Percentiles rank a stretch among this genome's conserved stretches.
These are phyloP conservation scores for Fusarium beomiforme DNA, from an alignment of 2,329 filamentous ascomycete species.

Conservation along the genomic window DNA sequence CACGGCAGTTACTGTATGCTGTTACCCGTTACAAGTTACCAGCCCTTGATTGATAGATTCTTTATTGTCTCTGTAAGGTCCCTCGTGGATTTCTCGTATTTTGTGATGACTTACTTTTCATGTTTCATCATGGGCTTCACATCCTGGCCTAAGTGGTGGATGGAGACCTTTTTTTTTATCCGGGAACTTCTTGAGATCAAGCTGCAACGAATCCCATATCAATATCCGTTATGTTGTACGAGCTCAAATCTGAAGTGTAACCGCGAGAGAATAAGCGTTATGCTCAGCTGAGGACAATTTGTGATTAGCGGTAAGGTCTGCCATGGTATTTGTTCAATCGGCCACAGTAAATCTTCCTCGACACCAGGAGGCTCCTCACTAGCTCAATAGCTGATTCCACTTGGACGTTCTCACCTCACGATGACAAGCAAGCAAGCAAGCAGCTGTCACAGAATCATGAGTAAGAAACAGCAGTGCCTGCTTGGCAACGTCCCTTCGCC, in stretches of 20 bases:
- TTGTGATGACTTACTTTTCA: neutral
- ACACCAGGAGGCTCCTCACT: too few species aligned
- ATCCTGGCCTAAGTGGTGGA: neutral
- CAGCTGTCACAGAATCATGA: neutral
- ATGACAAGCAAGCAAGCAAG: neutral
- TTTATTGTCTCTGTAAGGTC: slow-evolving; percentile 9
- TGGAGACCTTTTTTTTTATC: slow-evolving; percentile 1
- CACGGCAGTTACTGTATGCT: slow-evolving; percentile 19
- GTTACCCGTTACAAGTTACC: slow-evolving; percentile 21
- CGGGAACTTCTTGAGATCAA: neutral
- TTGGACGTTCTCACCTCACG: too few species aligned
- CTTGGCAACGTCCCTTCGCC: neutral
- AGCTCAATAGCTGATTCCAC: neutral
- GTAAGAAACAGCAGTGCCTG: neutral
- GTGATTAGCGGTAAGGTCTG: too few species aligned
- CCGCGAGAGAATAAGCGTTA: neutral
- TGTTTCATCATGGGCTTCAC: neutral
- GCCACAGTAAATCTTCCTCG: neutral
- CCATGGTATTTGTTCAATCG: too few species aligned
- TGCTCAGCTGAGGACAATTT: neutral
- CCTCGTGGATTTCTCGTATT: slow-evolving; percentile 21
- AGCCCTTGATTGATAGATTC: slow-evolving; percentile 18
- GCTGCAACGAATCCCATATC: neutral
- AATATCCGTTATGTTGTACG: neutral
- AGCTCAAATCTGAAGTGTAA: neutral